phyloP scores from a whole-genome alignment of 768 basidiomycete species.

The Amyloporia xantha region DNA sequence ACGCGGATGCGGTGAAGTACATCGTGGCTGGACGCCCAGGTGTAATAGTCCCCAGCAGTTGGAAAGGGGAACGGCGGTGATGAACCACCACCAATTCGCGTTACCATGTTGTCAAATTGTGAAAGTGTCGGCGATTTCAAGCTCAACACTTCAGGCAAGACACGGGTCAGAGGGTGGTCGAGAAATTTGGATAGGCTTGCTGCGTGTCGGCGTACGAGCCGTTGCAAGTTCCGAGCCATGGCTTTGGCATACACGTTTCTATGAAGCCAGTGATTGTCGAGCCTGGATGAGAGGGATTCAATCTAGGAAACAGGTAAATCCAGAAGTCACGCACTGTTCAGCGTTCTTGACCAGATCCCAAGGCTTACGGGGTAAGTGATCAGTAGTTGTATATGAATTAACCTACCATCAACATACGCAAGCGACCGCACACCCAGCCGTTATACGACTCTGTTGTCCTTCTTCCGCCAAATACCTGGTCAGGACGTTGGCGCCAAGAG shows the following conservation, averaged over 20 bases:
- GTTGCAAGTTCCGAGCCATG: conserved; percentile 70
- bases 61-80: conserved; percentile 40
- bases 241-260: conserved; percentile 67
- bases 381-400: too few relatives aligned
- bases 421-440: conserved; percentile 61
- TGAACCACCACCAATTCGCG: conserved; percentile 64
- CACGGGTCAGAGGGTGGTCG: conserved; percentile 43
- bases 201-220: conserved; percentile 47
- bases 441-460: conserved; percentile 52
- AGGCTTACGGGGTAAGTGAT: conserved; percentile 1
- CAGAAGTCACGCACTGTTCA: not conserved
- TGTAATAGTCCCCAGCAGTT: conserved; percentile 40
- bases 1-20: conserved; percentile 54
- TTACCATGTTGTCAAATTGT: conserved; percentile 57
- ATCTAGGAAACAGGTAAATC: not conserved
- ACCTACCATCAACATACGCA: conserved; percentile 48
- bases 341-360: conserved; percentile 1
- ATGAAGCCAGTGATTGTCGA: conserved; percentile 48
- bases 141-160: conserved; percentile 36
- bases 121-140: conserved; percentile 49
- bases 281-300: conserved; percentile 30
- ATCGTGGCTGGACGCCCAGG: conserved; percentile 53
- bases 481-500: conserved; percentile 87
- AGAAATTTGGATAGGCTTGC: conserved; percentile 42
- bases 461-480: conserved; percentile 88